phyloP scores from a whole-genome alignment of 2,329 filamentous ascomycete species.

The Neophaeococcomyces aloes region DNA sequence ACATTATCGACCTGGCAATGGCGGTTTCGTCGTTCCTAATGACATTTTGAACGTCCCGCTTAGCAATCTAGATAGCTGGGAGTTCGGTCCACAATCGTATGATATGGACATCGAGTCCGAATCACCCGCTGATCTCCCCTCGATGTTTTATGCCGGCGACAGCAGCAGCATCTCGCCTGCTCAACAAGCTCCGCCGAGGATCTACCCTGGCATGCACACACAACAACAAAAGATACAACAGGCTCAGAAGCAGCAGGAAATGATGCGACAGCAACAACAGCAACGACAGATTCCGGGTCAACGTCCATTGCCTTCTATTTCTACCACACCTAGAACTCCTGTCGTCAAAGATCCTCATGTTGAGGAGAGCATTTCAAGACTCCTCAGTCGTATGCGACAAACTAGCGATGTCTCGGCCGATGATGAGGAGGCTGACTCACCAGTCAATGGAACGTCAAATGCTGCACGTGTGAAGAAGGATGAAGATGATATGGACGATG shows the following conservation, averaged over 20 bases:
- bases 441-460: constrained; percentile 25
- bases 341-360: constrained; percentile 55
- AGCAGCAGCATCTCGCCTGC: constrained; percentile 35
- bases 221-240: constrained; percentile 61
- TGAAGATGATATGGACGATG: constrained; percentile 97
- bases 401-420: constrained; percentile 51
- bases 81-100: constrained; percentile 45
- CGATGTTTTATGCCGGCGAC: constrained; percentile 53
- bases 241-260: constrained; percentile 48
- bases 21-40: constrained; percentile 34
- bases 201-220: constrained; percentile 90
- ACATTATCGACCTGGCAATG: constrained; percentile 28
- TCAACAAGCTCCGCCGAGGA: constrained; percentile 47
- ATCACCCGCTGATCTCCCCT: constrained; percentile 41
- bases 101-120: constrained; percentile 64
- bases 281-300: constrained; percentile 24
- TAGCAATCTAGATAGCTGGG: constrained; percentile 48
- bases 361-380: constrained; percentile 87
- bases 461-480: constrained; percentile 75
- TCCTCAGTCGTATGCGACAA: constrained; percentile 84
- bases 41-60: constrained; percentile 22
- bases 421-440: constrained; percentile 36
- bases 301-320: constrained; percentile 19
- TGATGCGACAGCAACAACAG: constrained; percentile 46
- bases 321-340: constrained; percentile 25